Percentiles rank a stretch among this genome's conserved stretches.
Evolutionary conservation across 352 stramenopile species (phyloP).

Genomic region (Globisporangium ultimum): DNA sequence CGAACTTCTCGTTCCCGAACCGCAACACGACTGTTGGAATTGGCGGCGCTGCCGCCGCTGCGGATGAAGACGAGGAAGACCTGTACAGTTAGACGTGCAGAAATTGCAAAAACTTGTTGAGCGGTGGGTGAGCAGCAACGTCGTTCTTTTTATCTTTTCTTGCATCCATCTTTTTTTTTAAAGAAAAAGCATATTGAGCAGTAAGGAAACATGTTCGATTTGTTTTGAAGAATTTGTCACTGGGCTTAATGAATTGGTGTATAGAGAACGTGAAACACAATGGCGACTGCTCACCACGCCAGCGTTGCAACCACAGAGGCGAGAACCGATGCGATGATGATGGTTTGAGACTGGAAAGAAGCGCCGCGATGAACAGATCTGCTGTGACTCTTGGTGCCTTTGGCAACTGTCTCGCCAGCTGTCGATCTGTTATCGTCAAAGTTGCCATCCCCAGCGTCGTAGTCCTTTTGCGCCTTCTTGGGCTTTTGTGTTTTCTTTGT

Average conservation of each 20-base stretch:
- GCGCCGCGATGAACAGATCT: too few species aligned
- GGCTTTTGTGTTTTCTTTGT: too few species aligned
- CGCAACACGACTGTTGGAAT: conserved; percentile 45
- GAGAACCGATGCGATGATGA: background rate
- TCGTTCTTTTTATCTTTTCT: conserved; percentile 1
- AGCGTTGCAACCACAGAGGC: background rate
- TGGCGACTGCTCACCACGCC: background rate
- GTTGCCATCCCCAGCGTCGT: too few species aligned
- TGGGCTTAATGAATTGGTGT: background rate
- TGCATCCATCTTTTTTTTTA: conserved; percentile 2
- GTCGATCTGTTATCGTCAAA: too few species aligned
- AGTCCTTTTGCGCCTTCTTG: too few species aligned
- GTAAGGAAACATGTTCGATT: conserved; percentile 6
- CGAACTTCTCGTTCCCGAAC: conserved; percentile 96
- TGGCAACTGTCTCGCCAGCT: too few species aligned
- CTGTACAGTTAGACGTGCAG: conserved; percentile 92
- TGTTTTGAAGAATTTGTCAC: background rate
- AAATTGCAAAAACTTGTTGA: conserved; percentile 1
- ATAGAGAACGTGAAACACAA: background rate
- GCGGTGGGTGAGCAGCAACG: background rate
- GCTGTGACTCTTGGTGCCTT: too few species aligned
- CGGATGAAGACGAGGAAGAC: conserved; percentile 95
- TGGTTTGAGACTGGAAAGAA: background rate
- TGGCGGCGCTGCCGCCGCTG: conserved; percentile 40
- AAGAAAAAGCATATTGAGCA: conserved; percentile 3